Evolutionary conservation across 345 rosid genomes (phyloP), one percentile per base, ranked within the genome.

Genomic region (Clausena lansium): DNA sequence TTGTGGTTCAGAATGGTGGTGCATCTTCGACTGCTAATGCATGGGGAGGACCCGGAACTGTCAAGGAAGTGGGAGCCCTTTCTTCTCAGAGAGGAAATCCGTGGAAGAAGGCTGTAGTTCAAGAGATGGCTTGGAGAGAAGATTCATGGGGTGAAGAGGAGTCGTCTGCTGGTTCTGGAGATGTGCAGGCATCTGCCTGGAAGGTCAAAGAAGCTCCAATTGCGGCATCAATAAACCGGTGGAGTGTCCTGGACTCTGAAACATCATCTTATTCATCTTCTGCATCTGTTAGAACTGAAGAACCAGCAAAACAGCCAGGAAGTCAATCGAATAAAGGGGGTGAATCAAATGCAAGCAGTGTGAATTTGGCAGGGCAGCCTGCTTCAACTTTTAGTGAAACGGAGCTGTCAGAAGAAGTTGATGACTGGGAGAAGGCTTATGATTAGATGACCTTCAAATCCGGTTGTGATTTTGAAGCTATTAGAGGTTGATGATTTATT

Each of bases 371-470:
- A 19, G 78, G 76, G 71, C 85, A 81, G 71, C 83, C 80, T 32
- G 85, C 78, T 70, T 86, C 70, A 57, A 78, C 54, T 77, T 38
- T 63, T 15, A 68, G 47, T 65, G 78, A 61, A 76, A 58, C 78
- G 38, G 88, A 84, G 75, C 62, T 35, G 76, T 64, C 75, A 0
- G 90, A 88, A 39, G 97, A 92, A 69, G 93, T 82, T 45, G 97
- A 95, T 77, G 94, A 93, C 75, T 93, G 98, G 99, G 98, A 93
- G 82, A 87, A 93, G 75, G 96, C 91, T 75, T 95, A 83, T 68
- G 94, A 93, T 28, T 87, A 83, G 50, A 85, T 81, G 33, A 78
- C 62, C 57, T 35, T 3, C 17, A 22, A 67, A n/a, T 5, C 0
- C 28, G 14, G 25, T 6, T 2, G 3, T 15, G 17, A 50, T 25